Percentiles rank a stretch among this genome's conserved stretches.
Evolutionary conservation across 2,329 filamentous ascomycete genomes (phyloP).

Genomic region (Plenodomus tracheiphilus): DNA sequence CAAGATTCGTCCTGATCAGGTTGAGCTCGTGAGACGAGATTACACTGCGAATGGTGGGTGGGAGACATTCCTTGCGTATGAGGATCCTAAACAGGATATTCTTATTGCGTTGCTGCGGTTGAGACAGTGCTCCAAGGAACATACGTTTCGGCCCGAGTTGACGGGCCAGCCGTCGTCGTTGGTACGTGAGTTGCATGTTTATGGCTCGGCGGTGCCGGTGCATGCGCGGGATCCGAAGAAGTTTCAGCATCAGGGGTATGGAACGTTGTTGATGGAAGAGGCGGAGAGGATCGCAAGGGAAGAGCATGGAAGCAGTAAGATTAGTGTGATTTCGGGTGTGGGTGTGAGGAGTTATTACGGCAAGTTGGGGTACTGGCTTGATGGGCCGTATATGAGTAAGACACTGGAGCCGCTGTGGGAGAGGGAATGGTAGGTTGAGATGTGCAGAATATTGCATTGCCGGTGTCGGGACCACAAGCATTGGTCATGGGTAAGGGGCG

Average conservation of each 20-base stretch:
- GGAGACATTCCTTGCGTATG: constrained; percentile 98
- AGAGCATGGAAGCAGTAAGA: constrained; percentile 91
- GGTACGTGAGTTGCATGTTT: constrained; percentile 93
- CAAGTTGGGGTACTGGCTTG: constrained; percentile 89
- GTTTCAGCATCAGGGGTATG: constrained; percentile 98
- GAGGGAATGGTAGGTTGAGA: constrained; percentile 28
- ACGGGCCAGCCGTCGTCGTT: constrained; percentile 85
- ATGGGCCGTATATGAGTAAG: constrained; percentile 72
- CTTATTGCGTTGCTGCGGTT: constrained; percentile 87
- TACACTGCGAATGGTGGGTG: constrained; percentile 95
- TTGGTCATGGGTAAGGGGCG: neutral
- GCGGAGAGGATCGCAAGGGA: constrained; percentile 92
- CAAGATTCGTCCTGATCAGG: constrained; percentile 94
- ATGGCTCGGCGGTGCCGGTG: constrained; percentile 95
- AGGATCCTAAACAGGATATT: constrained; percentile 98
- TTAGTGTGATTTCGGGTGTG: constrained; percentile 97
- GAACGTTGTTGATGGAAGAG: constrained; percentile 95
- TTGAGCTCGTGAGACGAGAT: constrained; percentile 91
- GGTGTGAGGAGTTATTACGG: constrained; percentile 94
- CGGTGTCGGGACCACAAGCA: constrained; percentile 1
- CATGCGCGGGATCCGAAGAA: constrained; percentile 94
- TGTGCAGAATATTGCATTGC: constrained; percentile 15
- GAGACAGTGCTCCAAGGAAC: constrained; percentile 85
- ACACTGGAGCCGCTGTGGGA: constrained; percentile 40
- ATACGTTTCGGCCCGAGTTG: constrained; percentile 90